phyloP scores from a whole-genome alignment of 768 basidiomycete species.

The Naganishia onofrii region DNA sequence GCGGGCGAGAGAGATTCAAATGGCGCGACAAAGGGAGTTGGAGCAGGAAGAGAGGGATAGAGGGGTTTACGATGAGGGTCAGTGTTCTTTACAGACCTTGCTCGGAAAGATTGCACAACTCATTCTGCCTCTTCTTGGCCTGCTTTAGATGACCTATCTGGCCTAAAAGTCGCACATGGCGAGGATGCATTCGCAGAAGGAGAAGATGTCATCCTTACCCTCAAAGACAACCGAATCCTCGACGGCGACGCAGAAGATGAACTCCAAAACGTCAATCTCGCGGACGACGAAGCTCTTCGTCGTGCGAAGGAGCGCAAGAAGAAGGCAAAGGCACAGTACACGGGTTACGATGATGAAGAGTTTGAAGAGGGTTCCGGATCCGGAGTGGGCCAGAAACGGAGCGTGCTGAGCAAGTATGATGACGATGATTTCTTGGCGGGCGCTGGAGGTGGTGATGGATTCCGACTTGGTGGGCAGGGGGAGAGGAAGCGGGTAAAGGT shows the following conservation, averaged over 20 bases:
- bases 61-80: conserved; percentile 84
- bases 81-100: conserved; percentile 43
- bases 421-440: conserved; percentile 72
- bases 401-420: conserved; percentile 88
- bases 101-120: not conserved
- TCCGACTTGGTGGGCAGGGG: conserved; percentile 72
- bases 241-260: conserved; percentile 95
- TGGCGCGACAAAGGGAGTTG: conserved; percentile 65
- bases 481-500: conserved; percentile 27
- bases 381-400: conserved; percentile 67
- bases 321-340: conserved; percentile 85
- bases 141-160: conserved; percentile 74
- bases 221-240: conserved; percentile 92
- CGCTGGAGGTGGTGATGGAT: conserved; percentile 61
- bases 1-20: conserved; percentile 77
- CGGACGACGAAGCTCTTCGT: conserved; percentile 65
- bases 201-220: conserved; percentile 88
- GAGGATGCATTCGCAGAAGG: conserved; percentile 88
- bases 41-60: conserved; percentile 83
- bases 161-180: conserved; percentile 94
- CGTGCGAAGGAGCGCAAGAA: conserved; percentile 65
- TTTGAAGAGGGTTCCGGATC: conserved; percentile 65
- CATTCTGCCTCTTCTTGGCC: not conserved
- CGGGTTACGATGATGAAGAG: conserved; percentile 95
- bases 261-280: conserved; percentile 91